Base-by-base conservation (phyloP, 2,329 filamentous ascomycete genomes). In the Simplicillium sp. region DNA sequence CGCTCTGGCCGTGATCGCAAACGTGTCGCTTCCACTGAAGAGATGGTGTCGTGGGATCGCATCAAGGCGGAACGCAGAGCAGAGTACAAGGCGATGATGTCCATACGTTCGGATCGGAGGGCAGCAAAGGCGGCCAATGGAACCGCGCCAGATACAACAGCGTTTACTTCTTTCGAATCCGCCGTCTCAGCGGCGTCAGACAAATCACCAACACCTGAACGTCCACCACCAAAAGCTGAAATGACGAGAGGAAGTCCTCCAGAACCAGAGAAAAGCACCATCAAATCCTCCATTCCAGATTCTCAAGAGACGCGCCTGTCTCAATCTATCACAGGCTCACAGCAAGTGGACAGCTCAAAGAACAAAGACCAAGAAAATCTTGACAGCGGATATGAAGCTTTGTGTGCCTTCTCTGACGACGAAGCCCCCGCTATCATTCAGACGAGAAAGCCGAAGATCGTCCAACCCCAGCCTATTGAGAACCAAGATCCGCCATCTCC, bases 391-490 rank as follows among this genome's bases (percentile, higher is more conserved):
- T 37, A 37, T 9, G 42, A 44, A 29, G 40, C 42, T n/a, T 15
- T 48, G 2, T 52, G 50, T 38, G 47, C 48, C 5, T 51, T 64
- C 7, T 64, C 61, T 5, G 60, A 64, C 37, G 61, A 64, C 14
- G 61, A 64, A 40, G 51, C 54, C 12, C 60, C 60, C 1, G 41
- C 60, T n/a, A 33, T 52, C 11, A 39, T 55, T 11, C 6, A 29
- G 35, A 13, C 46, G 35, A n/a, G 28, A 17, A 40, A 42, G n/a
- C 11, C 17, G 3, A 11, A 25, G 20, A 9, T 25, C 9, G 9
- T 25, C 20, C 20, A 25, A 25, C 20, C 20, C 9, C 20, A 25
- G 20, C 20, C 20, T 25, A 25, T 5, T 25, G 20, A 25, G 9
- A 25, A 9, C 9, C 20, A 25, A 9, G 20, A 25, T 25, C 20